Evolutionary conservation across 2,329 filamentous ascomycete genomes (phyloP).

Genomic region (Rhinocladiella mackenziei): DNA sequence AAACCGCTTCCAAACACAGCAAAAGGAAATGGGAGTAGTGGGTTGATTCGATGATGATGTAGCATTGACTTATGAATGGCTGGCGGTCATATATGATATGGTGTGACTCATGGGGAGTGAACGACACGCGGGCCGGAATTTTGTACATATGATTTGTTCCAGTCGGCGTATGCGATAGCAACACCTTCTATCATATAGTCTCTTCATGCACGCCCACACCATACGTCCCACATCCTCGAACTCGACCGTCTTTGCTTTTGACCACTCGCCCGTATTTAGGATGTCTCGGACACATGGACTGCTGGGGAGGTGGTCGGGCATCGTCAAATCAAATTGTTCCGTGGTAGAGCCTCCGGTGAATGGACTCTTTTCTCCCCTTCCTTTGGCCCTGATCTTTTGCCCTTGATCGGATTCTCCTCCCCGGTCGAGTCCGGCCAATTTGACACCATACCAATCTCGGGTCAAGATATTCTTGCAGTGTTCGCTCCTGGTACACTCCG

Average conservation of each 20-base stretch:
- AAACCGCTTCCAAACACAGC: no score
- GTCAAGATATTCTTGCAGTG: slow-evolving; percentile 9
- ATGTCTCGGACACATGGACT: slow-evolving; percentile 31
- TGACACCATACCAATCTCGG: slow-evolving; percentile 28
- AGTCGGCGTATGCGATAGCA: no score
- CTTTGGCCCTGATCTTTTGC: slow-evolving; percentile 9
- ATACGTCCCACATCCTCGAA: slow-evolving; percentile 31
- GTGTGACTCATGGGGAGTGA: no score
- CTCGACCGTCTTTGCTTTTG: slow-evolving; percentile 23
- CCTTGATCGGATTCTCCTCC: slow-evolving; percentile 7
- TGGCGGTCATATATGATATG: no score
- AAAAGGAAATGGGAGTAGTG: no score
- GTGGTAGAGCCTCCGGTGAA: slow-evolving; percentile 5
- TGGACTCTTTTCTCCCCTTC: slow-evolving; percentile 15
- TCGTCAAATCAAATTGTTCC: slow-evolving; percentile 23
- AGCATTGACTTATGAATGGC: no score
- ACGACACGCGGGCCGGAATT: no score
- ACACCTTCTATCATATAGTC: background rate
- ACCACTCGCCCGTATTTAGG: slow-evolving; percentile 28
- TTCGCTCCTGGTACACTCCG: slow-evolving; percentile 11
- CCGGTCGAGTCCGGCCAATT: slow-evolving; percentile 25
- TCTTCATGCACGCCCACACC: slow-evolving; percentile 24
- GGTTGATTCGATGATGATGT: no score
- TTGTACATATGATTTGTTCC: no score
- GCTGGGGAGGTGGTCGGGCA: slow-evolving; percentile 30